These are phyloP conservation scores for Rhodosporidiobolus odoratus DNA, from an alignment of 768 basidiomycete species.

Conservation along the genomic window DNA sequence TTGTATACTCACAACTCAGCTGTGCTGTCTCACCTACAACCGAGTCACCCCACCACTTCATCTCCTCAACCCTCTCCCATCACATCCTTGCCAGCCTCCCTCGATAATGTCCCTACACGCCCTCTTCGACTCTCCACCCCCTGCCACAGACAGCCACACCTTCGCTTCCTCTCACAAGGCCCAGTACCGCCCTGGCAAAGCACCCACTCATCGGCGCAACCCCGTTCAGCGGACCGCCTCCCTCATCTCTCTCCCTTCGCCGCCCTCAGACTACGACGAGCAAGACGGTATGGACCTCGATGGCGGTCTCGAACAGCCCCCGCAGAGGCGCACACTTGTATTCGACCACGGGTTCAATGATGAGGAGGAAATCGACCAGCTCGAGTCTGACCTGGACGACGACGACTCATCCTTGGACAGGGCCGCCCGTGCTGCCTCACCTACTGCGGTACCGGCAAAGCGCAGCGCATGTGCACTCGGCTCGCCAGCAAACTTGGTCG, in stretches of 20 bases:
- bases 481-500: conserved; percentile 22
- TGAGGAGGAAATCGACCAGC: conserved; percentile 22
- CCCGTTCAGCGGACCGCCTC: conserved; percentile 8
- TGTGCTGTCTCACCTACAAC: no score
- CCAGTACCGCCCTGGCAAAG: not conserved
- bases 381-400: conserved; percentile 14
- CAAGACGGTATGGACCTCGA: conserved; percentile 5
- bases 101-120: no score
- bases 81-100: no score
- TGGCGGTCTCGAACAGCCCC: not conserved
- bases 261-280: conserved; percentile 12
- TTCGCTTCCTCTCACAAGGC: not conserved
- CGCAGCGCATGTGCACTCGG: conserved; percentile 3
- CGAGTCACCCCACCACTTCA: no score
- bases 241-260: conserved; percentile 31
- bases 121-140: no score
- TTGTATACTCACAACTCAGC: no score
- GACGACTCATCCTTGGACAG: not conserved
- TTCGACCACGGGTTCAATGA: not conserved
- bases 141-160: no score
- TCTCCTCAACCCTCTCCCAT: no score
- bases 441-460: not conserved
- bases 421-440: no score
- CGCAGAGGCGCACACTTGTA: not conserved
- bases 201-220: not conserved